A percentile compares a stretch with the other conserved stretches of the same genome.
These are phyloP conservation scores for Gnaphalium uliginosum DNA, from an alignment of 129 eudicot species.

Conservation along the genomic window DNA sequence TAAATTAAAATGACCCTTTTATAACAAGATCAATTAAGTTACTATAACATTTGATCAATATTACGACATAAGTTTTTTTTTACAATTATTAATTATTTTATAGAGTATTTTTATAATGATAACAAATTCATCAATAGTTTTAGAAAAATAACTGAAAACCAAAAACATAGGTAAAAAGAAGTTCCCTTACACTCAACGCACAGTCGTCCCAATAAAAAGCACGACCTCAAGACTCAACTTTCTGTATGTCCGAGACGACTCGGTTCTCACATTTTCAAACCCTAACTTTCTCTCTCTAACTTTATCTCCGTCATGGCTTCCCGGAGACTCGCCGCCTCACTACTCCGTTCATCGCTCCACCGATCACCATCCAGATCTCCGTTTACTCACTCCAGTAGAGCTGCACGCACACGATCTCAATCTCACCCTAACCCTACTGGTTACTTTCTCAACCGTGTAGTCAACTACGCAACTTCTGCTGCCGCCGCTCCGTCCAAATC, in stretches of 20 bases:
- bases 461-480: conserved; percentile 54
- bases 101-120: no score
- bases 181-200: conserved; percentile 12
- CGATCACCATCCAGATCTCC: conserved; percentile 50
- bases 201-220: conserved; percentile 13
- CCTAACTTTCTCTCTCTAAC: conserved; percentile 23
- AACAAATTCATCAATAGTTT: no score
- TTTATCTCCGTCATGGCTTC: conserved; percentile 42
- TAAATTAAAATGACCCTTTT: no score
- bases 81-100: no score
- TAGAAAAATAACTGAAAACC: no score
- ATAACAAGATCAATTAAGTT: no score
- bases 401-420: conserved; percentile 25
- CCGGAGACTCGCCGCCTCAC: conserved; percentile 64
- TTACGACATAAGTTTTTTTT: no score
- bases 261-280: conserved; percentile 20
- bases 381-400: conserved; percentile 17
- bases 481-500: conserved; percentile 46
- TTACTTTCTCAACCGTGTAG: conserved; percentile 45
- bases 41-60: no score
- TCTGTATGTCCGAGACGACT: conserved; percentile 17
- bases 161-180: background rate
- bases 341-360: conserved; percentile 59
- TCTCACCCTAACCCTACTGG: conserved; percentile 45
- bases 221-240: background rate